Base-by-base conservation (phyloP, 257 asterid genomes). In the Plantago elongata region DNA sequence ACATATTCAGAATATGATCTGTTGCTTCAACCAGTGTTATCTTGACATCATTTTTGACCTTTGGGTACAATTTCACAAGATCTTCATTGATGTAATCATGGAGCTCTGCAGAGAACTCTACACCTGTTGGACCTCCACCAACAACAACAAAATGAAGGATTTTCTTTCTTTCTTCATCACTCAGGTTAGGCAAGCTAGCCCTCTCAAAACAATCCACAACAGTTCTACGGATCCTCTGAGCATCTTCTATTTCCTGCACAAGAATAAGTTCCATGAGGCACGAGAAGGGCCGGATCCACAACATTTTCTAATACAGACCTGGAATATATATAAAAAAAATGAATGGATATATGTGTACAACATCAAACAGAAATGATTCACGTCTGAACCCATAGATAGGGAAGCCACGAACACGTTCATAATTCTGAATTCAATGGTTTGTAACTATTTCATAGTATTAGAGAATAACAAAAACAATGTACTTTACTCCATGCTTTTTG, bases 61-160 rank as follows among this genome's bases (percentile, higher is more conserved):
- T 70, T 62, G 97, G 98, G 65, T 92, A 92, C 73, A 86, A 64
- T 73, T 74, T 86, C 67, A 81, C 80, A 51, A 92, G 77, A 86
- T 92, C 98, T 66, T 83, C 92, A 61, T 65, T 81, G 64, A 92
- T 81, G 69, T 82, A 88, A 69, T 91, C 98, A 59, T 91, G 95
- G 74, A 91, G 95, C 71, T 86, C 95, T 0, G 97, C 98, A 2
- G 98, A 89, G 69, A 79, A 79, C 74, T 79, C 85, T n/a, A 79
- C 85, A 43, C 98, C 98, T 5, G 95, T 79, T 50, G 98, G 97
- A 48, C 98, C 98, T 71, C 98, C 98, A 75, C 97, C 98, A 70
- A 92, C 97, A 59, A 92, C 82, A 54, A 92, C 95, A 67, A 92
- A 92, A 70, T 92, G 98, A 78, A 92, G 98, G 74, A 92, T 73